phyloP scores from a whole-genome alignment of 257 asterid genomes.

The Solanum lycopersicoides region DNA sequence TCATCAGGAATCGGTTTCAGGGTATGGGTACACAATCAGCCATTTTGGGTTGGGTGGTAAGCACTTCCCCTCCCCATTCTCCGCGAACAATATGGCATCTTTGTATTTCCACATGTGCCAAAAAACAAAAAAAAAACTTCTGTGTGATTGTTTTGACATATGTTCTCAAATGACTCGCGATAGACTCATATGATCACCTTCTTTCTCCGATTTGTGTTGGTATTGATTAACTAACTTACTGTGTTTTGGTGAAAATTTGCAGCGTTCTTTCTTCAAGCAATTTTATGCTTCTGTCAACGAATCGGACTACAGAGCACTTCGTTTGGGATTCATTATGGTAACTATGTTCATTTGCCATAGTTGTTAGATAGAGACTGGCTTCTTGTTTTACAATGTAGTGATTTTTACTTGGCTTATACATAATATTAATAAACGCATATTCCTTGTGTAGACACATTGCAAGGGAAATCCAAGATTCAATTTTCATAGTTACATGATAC shows the following conservation, averaged over 20 bases:
- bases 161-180: background rate
- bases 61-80: conserved; percentile 4
- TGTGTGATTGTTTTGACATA: background rate
- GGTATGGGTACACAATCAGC: conserved; percentile 46
- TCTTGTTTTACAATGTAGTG: background rate
- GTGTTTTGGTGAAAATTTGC: conserved; percentile 15
- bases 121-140: background rate
- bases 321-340: conserved; percentile 87
- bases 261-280: conserved; percentile 86
- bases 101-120: background rate
- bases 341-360: background rate
- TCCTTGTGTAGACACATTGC: conserved; percentile 69
- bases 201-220: background rate
- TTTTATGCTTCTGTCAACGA: conserved; percentile 85
- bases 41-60: conserved; percentile 62
- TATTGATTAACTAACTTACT: background rate
- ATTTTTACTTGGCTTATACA: background rate
- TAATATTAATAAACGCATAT: background rate
- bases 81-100: background rate
- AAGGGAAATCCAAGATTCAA: conserved; percentile 79
- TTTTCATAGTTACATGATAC: conserved; percentile 92
- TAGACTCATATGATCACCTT: background rate
- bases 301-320: conserved; percentile 77
- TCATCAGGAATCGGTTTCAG: conserved; percentile 54
- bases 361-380: background rate